Conservation (phyloP, 495 filamentous ascomycete genomes). For the Podospora bellae-mahoneyi region DNA sequence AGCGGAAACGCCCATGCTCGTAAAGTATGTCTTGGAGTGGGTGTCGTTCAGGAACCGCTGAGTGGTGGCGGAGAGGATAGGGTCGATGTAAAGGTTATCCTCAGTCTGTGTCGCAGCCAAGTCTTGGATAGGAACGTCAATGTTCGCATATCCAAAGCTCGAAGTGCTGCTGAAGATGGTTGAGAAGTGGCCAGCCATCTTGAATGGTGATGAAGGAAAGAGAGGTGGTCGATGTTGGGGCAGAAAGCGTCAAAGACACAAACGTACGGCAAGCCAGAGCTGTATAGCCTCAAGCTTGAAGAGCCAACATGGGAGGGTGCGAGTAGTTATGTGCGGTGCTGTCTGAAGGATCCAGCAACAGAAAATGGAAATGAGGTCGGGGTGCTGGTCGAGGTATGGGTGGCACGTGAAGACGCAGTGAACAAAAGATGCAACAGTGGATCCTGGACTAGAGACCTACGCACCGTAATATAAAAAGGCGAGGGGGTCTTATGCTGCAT, state of each 20-base stretch:
- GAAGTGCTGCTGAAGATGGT: conserved; percentile 7
- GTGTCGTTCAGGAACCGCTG: conserved; percentile 33
- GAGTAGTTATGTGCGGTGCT: not conserved
- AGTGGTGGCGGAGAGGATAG: conserved; percentile 22
- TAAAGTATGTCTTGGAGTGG: conserved; percentile 26
- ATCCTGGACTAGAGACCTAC: not conserved
- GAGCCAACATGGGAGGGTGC: not conserved
- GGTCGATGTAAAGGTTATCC: conserved; percentile 22
- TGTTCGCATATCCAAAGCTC: conserved; percentile 2
- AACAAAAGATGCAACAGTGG: not conserved
- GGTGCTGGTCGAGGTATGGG: not conserved
- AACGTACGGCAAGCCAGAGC: conserved; percentile 5
- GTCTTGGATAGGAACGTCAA: conserved; percentile 13
- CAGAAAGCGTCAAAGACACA: not conserved
- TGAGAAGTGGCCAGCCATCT: not conserved
- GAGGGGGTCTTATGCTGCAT: not conserved
- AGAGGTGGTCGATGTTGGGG: not conserved
- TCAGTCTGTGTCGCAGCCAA: conserved; percentile 6
- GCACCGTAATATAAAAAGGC: no score
- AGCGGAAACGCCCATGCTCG: conserved; percentile 20
- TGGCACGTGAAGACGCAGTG: not conserved
- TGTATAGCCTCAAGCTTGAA: conserved; percentile 5
- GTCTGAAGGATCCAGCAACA: not conserved
- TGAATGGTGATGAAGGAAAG: not conserved
- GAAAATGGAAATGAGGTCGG: not conserved